Conservation (phyloP, 139 green algal genomes). For the Monoraphidium neglectum region DNA sequence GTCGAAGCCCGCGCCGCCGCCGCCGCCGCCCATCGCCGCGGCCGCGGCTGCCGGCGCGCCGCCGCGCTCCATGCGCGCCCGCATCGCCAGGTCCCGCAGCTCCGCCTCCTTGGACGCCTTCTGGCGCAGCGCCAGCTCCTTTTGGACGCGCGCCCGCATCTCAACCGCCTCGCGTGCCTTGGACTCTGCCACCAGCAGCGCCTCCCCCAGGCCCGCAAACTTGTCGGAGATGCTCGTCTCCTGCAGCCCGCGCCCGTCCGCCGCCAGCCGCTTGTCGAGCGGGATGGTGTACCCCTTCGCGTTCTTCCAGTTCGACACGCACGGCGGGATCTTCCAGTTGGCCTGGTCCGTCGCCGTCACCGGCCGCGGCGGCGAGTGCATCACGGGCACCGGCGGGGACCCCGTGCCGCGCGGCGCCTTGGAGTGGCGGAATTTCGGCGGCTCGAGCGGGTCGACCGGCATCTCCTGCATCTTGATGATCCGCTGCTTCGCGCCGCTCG, state of each 20-base stretch:
- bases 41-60: slow-evolving; percentile 32
- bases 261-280: slow-evolving; percentile 98
- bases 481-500: slow-evolving; percentile 71
- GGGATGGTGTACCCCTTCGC: slow-evolving; percentile 99
- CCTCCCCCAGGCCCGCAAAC: slow-evolving; percentile 80
- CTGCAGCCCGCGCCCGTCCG: slow-evolving; percentile 95
- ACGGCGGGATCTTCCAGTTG: slow-evolving; percentile 99
- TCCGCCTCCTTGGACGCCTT: slow-evolving; percentile 93
- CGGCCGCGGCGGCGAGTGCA: slow-evolving; percentile 93
- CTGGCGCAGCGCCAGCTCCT: slow-evolving; percentile 76
- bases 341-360: slow-evolving; percentile 89
- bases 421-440: slow-evolving; percentile 95
- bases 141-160: slow-evolving; percentile 86
- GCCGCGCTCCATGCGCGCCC: slow-evolving; percentile 87
- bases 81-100: slow-evolving; percentile 90
- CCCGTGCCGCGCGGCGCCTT: slow-evolving; percentile 84
- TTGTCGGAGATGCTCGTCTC: slow-evolving; percentile 96
- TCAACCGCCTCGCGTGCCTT: slow-evolving; percentile 90
- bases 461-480: slow-evolving; percentile 99
- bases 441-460: slow-evolving; percentile 95
- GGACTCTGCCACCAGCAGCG: slow-evolving; percentile 94
- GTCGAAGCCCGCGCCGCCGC: background rate
- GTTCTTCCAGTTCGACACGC: slow-evolving; percentile 99
- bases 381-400: slow-evolving; percentile 94
- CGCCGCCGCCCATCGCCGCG: background rate